Conservation (phyloP, 768 basidiomycete species). For the Auriscalpium orientale region DNA sequence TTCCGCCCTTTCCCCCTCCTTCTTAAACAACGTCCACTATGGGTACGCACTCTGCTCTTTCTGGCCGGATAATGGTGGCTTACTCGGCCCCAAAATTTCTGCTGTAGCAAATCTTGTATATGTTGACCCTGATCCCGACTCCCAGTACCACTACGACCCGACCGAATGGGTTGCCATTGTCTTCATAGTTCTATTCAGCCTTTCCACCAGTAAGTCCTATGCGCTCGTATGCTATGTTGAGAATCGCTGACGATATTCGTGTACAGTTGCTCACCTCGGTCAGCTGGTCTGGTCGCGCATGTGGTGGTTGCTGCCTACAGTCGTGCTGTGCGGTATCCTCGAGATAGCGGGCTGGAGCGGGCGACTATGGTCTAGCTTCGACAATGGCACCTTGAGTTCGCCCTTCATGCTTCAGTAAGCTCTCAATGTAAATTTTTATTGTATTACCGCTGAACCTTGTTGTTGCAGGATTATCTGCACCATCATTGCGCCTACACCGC, state of each 20-base stretch:
- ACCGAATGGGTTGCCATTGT: constrained; percentile 3
- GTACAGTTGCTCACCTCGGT: constrained; percentile 17
- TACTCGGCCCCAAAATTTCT: no score
- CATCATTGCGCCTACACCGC: constrained; percentile 20
- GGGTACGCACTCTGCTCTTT: no score
- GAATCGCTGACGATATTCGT: neutral
- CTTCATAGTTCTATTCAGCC: constrained; percentile 1
- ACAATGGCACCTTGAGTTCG: constrained; percentile 14
- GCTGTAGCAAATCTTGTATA: no score
- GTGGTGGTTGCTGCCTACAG: constrained; percentile 30
- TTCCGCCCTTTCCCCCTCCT: no score
- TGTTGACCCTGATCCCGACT: no score
- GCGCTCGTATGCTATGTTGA: no score
- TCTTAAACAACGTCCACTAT: no score
- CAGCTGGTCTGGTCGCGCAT: constrained; percentile 24
- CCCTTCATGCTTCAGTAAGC: constrained; percentile 36
- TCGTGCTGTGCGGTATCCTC: constrained; percentile 23
- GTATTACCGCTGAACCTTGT: no score
- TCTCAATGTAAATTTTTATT: no score
- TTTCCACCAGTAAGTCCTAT: neutral
- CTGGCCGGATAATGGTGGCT: no score
- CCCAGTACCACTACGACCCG: constrained; percentile 3
- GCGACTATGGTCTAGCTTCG: constrained; percentile 27
- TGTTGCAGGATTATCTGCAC: constrained; percentile 21
- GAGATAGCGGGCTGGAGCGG: constrained; percentile 34